Conservation (phyloP, 1,139 yeast genomes). For the Scheffersomyces titani region DNA sequence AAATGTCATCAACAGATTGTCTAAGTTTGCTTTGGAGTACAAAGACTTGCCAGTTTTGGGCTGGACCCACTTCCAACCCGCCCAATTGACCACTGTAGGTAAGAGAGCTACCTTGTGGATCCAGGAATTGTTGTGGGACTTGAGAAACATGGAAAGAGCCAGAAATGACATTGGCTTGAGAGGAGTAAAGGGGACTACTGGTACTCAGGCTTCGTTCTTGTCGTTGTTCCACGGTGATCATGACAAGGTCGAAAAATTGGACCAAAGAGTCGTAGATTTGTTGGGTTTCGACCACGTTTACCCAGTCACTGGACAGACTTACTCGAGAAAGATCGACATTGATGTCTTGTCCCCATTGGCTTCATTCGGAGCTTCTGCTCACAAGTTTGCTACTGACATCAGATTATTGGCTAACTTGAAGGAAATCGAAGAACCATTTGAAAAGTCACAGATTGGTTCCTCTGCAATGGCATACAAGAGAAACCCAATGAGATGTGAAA, state of each 20-base stretch:
- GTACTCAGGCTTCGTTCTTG: slow-evolving; percentile 96
- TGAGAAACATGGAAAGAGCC: slow-evolving; percentile 93
- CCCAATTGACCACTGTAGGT: slow-evolving; percentile 97
- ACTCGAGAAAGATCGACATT: slow-evolving; percentile 95
- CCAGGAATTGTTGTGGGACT: slow-evolving; percentile 97
- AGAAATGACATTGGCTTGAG: slow-evolving; percentile 95
- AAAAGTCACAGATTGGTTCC: slow-evolving; percentile 96
- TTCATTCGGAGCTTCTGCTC: slow-evolving; percentile 94
- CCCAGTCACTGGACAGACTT: slow-evolving; percentile 98
- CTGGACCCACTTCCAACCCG: slow-evolving; percentile 99
- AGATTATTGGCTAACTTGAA: slow-evolving; percentile 94
- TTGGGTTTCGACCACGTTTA: slow-evolving; percentile 93
- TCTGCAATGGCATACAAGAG: slow-evolving; percentile 99
- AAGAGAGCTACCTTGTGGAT: slow-evolving; percentile 98
- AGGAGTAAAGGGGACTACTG: slow-evolving; percentile 99
- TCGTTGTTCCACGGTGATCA: slow-evolving; percentile 95
- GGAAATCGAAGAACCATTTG: slow-evolving; percentile 98
- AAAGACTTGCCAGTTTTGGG: slow-evolving; percentile 97
- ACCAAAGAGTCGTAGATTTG: slow-evolving; percentile 87
- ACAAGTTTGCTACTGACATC: slow-evolving; percentile 96
- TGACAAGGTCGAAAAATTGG: slow-evolving; percentile 91
- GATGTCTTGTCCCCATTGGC: slow-evolving; percentile 92
- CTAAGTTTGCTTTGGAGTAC: slow-evolving; percentile 84
- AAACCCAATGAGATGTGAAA: slow-evolving; percentile 99
- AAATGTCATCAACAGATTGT: slow-evolving; percentile 88